Percentiles rank a stretch among this genome's conserved stretches.
Evolutionary conservation across 108 stramenopile species (phyloP).

Genomic region (Fragilariopsis cylindrus): DNA sequence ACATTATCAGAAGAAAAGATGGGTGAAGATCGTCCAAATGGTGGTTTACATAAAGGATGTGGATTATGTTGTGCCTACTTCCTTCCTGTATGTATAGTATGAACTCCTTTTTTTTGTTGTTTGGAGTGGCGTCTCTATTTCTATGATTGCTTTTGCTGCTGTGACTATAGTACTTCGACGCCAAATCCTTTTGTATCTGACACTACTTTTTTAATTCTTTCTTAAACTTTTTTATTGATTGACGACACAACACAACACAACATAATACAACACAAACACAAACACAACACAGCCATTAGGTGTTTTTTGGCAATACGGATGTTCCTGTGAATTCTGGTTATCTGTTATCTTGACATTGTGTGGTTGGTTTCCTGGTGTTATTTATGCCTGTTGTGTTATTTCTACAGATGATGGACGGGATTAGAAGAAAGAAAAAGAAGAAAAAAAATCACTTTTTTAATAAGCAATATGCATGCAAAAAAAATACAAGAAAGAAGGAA

Average conservation of each 20-base stretch:
- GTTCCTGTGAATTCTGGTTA: background rate
- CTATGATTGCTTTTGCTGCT: too few relatives aligned
- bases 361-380: slow-evolving; percentile 5
- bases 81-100: background rate
- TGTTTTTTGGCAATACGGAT: slow-evolving; percentile 18
- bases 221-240: too few relatives aligned
- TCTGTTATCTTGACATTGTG: background rate
- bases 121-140: too few relatives aligned
- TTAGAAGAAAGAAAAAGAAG: background rate
- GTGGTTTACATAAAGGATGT: slow-evolving; percentile 5
- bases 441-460: too few relatives aligned
- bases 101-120: too few relatives aligned
- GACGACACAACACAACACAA: too few relatives aligned
- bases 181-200: too few relatives aligned
- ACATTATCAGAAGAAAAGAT: background rate
- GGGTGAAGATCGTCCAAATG: background rate
- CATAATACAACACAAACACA: too few relatives aligned
- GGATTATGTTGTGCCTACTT: slow-evolving; percentile 2
- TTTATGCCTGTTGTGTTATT: slow-evolving; percentile 9
- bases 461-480: too few relatives aligned
- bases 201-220: too few relatives aligned
- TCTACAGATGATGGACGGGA: background rate
- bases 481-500: too few relatives aligned
- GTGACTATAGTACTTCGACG: too few relatives aligned
- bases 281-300: background rate